These are phyloP conservation scores for Smittium culicis DNA, from an alignment of 371 early-diverging fungal genomes.

Conservation along the genomic window DNA sequence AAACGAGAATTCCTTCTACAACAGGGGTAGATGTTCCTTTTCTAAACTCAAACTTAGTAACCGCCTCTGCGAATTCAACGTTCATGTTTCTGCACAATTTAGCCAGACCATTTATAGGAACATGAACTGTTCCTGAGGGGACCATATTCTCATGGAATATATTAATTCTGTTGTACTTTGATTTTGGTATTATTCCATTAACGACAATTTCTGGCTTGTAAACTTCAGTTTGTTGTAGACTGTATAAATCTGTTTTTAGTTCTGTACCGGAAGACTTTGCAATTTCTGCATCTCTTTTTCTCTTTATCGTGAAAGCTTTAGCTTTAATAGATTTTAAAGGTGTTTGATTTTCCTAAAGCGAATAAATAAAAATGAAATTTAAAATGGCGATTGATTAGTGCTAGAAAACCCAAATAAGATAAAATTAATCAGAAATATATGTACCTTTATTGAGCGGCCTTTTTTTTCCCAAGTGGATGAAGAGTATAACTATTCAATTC, in stretches of 20 bases:
- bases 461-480: not conserved
- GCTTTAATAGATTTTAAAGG: not conserved
- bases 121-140: conserved; percentile 1
- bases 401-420: not conserved
- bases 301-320: conserved; percentile 2
- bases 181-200: not conserved
- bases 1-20: conserved; percentile 3
- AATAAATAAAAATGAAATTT: no score
- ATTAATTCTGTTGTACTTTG: conserved; percentile 4
- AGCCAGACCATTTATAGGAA: not conserved
- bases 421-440: not conserved
- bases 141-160: conserved; percentile 8
- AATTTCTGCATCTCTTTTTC: conserved; percentile 4
- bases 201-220: not conserved
- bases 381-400: no score
- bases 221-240: not conserved
- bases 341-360: not conserved
- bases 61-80: conserved; percentile 6
- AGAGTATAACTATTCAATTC: not conserved
- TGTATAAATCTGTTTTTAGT: not conserved
- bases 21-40: not conserved
- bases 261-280: not conserved
- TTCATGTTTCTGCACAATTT: not conserved
- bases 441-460: not conserved
- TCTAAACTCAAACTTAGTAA: conserved; percentile 1